A percentile compares a stretch with the other conserved stretches of the same genome.
These are phyloP conservation scores for Ustilaginoidea virens DNA, from an alignment of 2,329 filamentous ascomycete species.

Conservation along the genomic window DNA sequence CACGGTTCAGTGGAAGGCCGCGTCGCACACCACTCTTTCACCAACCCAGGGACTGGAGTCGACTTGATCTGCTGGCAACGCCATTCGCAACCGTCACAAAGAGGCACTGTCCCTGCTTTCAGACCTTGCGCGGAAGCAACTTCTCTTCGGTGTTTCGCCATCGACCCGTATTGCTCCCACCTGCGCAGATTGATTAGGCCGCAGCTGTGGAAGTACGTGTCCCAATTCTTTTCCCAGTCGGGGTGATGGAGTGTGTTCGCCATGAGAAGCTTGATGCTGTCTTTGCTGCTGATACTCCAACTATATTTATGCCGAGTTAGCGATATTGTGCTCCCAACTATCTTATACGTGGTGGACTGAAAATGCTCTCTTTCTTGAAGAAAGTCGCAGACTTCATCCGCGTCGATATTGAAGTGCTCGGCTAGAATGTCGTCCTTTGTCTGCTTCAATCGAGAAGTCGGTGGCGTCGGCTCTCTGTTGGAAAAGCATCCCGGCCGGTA, in stretches of 20 bases:
- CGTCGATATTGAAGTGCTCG: constrained; percentile 4
- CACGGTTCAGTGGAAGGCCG: too few relatives aligned
- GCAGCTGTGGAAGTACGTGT: constrained; percentile 9
- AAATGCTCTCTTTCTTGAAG: constrained; percentile 4
- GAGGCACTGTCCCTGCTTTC: constrained; percentile 2
- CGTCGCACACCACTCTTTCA: too few relatives aligned
- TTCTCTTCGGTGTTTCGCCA: constrained; percentile 10
- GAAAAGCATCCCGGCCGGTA: not conserved
- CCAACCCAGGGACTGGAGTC: too few relatives aligned
- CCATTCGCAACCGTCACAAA: too few relatives aligned
- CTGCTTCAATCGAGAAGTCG: too few relatives aligned
- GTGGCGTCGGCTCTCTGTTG: too few relatives aligned
- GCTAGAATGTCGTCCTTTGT: constrained; percentile 2
- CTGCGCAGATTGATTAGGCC: constrained; percentile 10
- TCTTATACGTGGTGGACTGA: constrained; percentile 4
- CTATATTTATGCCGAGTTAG: constrained; percentile 7
- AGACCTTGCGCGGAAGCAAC: constrained; percentile 4
- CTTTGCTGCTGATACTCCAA: constrained; percentile 7
- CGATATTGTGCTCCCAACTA: constrained; percentile 7
- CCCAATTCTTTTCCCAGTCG: constrained; percentile 10
- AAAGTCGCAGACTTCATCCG: constrained; percentile 4
- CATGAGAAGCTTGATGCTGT: constrained; percentile 9
- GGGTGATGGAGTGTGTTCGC: constrained; percentile 9
- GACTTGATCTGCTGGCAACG: too few relatives aligned
- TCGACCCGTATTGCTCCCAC: constrained; percentile 11